Evolutionary conservation across 164 flowering plant genomes (phyloP), one percentile per base, ranked within the genome.

Genomic region (Chloranthus sessilifolius): DNA sequence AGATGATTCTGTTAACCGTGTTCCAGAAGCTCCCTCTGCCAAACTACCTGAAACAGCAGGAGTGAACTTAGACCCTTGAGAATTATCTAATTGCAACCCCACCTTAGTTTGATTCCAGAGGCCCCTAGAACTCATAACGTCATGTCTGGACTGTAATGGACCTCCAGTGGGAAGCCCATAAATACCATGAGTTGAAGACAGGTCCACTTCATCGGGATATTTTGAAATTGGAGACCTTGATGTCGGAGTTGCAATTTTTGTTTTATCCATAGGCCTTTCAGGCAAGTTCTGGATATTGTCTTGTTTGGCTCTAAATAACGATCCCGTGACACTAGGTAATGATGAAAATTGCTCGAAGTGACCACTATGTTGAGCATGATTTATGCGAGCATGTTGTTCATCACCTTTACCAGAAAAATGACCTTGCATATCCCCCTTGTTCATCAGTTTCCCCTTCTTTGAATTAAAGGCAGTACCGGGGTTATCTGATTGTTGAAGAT

Each of bases 391-490:
- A 44, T 41, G 19, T 33, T 33, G 46, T 17, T 75, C 77, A 61
- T 47, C 66, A 15, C 75, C 70, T 65, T 57, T 71, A 47, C 46
- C 34, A 22, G 70, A 10, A 71, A 61, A 50, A 55, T 46, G 43
- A 27, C 70, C 58, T 7, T 66, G 55, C 11, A 57, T 3, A 24
- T 79, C 81, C 55, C 63, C 70, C 60, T 59, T 74, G 60, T 57
- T 66, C 51, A 50, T 47, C 52, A 43, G 41, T 55, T 73, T 82
- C 50, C 75, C 82, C 39, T 74, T 77, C 73, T 77, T 75, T 31
- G 55, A 39, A 47, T 65, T 67, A 45, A 58, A 64, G n/a, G 56
- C 54, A 34, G 51, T 26, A 30, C 38, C 64, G 17, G 48, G 51
- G 53, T 64, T 7, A 52, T 79, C 86, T 57, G 48, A 47, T 43